Base-by-base conservation (phyloP, 2,329 filamentous ascomycete species). In the Fusarium sp. region DNA sequence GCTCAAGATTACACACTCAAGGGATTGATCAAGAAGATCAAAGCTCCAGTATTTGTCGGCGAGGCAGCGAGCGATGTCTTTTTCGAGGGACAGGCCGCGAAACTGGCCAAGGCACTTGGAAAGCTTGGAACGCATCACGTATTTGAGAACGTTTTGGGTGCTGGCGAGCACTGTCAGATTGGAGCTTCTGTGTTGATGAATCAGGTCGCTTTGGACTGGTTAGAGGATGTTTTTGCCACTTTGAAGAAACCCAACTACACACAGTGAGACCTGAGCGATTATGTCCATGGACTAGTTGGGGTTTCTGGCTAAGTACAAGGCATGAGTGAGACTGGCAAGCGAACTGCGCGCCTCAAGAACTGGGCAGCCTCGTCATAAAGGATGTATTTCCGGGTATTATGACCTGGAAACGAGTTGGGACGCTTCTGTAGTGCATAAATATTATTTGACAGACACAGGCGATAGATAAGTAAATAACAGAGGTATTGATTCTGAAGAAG, bases 21-120 rank as follows among this genome's bases (percentile, higher is more conserved):
- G 36, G 70, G 47, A 5, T 38, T 72, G 2, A 43, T 45, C 14
- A 7, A 70, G 5, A 59, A 59, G 22, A 74, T 75, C 24, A 57
- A 71, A 6, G 55, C 68, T 4, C 79, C 77, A 5, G 59, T 75
- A 13, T 55, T 60, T 50, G 26, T 65, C 2, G 61, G 42, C 36
- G 72, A 45, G 38, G 72, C 50, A 2, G 47, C 6, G 14, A 70
- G 22, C 11, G 62, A 65, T n/a, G 34, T 65, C 19, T 65, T 65
- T 22, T 65, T 65, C 15, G 33, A 34, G 2, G 62, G 60, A 3
- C 62, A 65, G 10, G 45, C 62, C 11, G 13, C 34, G 24, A 40
- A 63, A 5, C 2, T 63, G 17, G 52, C 44, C 9, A 26, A 63
- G 21, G 33, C 63, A 5, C 14, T 63, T 1, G 61, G 58, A 31